Evolutionary conservation across 2,329 filamentous ascomycete genomes (phyloP), one percentile per base, ranked within the genome.

Genomic region (Periconia sp.): DNA sequence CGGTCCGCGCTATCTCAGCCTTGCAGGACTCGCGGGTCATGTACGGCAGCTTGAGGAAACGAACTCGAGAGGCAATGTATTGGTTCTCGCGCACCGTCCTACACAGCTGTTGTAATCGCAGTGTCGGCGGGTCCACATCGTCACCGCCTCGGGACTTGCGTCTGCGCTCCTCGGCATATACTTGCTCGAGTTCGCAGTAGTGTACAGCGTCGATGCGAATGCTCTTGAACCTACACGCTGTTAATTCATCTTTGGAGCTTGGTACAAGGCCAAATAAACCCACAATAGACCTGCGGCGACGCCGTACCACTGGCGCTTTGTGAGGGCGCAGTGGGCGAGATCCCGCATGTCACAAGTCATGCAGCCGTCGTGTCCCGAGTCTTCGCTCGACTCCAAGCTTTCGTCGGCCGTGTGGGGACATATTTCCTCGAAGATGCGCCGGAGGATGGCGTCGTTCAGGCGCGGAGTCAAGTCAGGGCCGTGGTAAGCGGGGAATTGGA

Each of bases 291-390:
- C 68, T 50, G 79, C 78, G 24, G 80, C 81, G n/a, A 77, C 71
- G 18, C 70, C 62, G 54, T 78, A 78, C 92, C 92, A 97, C 59
- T 78, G 78, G 59, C 83, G 83, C 68, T 83, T 89, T 36, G 89
- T 88, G 65, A 83, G 78, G 26, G 85, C 83, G 67, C 89, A 92
- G 68, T 89, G 85, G 38, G 90, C 84, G 42, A 96, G 81, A 70
- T 96, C 91, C 56, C 92, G 85, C 76, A 94, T 80, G 73, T 96
- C 90, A 74, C 92, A 97, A 56, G 95, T 84, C 88, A 94, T 92
- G 74, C 92, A 97, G 43, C 84, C 85, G 73, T 90, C 85, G 56
- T 87, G 86, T 36, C 84, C 80, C 54, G 87, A 84, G 60, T 88
- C 82, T 74, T 97, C 92, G 62, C 88, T 92, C 29, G 85, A 85